A percentile compares a stretch with the other conserved stretches of the same genome.
phyloP scores from a whole-genome alignment of 2,329 filamentous ascomycete genomes.

The Trichophyton benhamiae region DNA sequence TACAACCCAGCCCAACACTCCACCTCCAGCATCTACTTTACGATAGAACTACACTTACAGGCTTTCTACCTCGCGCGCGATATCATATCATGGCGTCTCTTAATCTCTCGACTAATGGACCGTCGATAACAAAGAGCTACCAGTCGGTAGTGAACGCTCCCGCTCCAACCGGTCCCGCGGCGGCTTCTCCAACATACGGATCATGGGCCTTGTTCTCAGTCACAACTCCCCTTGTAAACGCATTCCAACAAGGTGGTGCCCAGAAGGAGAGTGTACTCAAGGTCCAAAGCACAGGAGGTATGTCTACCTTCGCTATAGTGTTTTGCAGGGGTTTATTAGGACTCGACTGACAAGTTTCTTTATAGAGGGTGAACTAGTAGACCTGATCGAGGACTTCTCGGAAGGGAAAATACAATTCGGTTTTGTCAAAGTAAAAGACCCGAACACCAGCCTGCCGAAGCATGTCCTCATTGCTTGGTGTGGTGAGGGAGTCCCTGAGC shows the following conservation, averaged over 20 bases:
- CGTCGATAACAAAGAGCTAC: conserved; percentile 67
- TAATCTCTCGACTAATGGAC: conserved; percentile 66
- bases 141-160: conserved; percentile 53
- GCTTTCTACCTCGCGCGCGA: background rate
- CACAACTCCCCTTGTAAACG: conserved; percentile 79
- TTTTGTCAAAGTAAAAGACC: conserved; percentile 91
- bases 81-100: conserved; percentile 56
- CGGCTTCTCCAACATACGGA: conserved; percentile 65
- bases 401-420: conserved; percentile 95
- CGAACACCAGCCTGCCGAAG: conserved; percentile 81
- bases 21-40: background rate
- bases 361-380: conserved; percentile 75
- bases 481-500: conserved; percentile 92
- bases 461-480: conserved; percentile 92
- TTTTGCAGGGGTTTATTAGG: too few species aligned
- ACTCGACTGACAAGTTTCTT: background rate
- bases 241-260: conserved; percentile 70
- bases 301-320: conserved; percentile 15
- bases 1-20: background rate
- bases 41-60: background rate
- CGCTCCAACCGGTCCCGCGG: conserved; percentile 43
- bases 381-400: conserved; percentile 89
- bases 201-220: conserved; percentile 95
- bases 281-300: conserved; percentile 82
- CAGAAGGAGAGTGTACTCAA: conserved; percentile 91